Percentiles rank a stretch among this genome's conserved stretches.
These are phyloP conservation scores for Trichoderma asperelloides DNA, from an alignment of 495 filamentous ascomycete genomes.

Conservation along the genomic window DNA sequence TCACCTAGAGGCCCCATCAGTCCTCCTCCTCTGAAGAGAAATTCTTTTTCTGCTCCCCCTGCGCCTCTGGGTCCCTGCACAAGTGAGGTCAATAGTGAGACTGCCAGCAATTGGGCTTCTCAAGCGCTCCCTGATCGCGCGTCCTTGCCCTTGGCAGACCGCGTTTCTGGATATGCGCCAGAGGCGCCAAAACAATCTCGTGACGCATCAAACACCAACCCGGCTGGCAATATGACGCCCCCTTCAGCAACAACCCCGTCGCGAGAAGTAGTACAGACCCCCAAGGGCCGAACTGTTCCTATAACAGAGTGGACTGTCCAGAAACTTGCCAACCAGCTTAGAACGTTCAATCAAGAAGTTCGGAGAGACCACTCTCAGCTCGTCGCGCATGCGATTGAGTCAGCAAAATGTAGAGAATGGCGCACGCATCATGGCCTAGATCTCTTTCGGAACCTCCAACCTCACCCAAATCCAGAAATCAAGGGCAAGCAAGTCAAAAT, in stretches of 20 bases:
- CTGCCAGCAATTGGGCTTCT: not conserved
- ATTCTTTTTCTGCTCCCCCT: not conserved
- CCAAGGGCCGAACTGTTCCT: constrained; percentile 22
- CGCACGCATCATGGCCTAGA: constrained; percentile 29
- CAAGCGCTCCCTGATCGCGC: not conserved
- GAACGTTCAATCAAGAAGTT: constrained; percentile 23
- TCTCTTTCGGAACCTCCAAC: constrained; percentile 30
- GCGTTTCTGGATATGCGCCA: not conserved
- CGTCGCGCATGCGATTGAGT: constrained; percentile 28
- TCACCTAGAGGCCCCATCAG: not conserved
- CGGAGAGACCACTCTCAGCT: constrained; percentile 29
- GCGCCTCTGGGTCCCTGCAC: not conserved
- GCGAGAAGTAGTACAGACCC: constrained; percentile 14
- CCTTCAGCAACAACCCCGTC: constrained; percentile 11
- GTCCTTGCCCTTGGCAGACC: not conserved
- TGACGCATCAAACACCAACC: constrained; percentile 3
- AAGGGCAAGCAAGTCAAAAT: constrained; percentile 20
- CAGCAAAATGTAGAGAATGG: constrained; percentile 25
- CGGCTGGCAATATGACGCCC: constrained; percentile 11
- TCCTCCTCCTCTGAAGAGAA: not conserved
- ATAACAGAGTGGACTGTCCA: constrained; percentile 29
- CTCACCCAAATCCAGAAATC: constrained; percentile 17
- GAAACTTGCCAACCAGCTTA: constrained; percentile 25
- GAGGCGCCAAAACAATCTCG: not conserved
- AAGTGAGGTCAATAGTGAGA: not conserved